Conservation (phyloP, 805 yeast species). For the Ogataea paradorogensis region DNA sequence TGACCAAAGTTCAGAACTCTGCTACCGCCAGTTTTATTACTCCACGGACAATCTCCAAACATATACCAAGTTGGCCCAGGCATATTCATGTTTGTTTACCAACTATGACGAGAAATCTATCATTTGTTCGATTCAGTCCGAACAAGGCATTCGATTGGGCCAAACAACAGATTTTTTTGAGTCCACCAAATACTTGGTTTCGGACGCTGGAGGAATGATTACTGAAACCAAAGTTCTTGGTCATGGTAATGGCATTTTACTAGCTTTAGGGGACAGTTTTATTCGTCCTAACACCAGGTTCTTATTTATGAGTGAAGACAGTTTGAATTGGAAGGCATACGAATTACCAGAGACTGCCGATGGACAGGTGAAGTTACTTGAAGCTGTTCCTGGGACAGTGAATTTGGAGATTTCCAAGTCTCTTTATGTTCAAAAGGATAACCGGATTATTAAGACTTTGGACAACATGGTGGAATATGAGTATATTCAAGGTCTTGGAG, state of each 20-base stretch:
- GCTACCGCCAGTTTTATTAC: slow-evolving; percentile 39
- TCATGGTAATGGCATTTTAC: slow-evolving; percentile 32
- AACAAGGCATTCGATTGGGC: slow-evolving; percentile 37
- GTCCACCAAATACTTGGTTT: slow-evolving; percentile 29
- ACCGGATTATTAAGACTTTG: slow-evolving; percentile 18
- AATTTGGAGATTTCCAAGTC: slow-evolving; percentile 7
- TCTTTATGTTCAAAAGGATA: slow-evolving; percentile 4
- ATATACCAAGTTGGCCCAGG: slow-evolving; percentile 25
- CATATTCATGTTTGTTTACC: slow-evolving; percentile 34
- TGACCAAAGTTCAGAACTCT: slow-evolving; percentile 28
- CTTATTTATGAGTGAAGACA: slow-evolving; percentile 35
- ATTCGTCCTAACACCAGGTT: slow-evolving; percentile 18
- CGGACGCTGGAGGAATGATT: slow-evolving; percentile 32
- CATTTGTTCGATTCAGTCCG: slow-evolving; percentile 44
- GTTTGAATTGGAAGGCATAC: slow-evolving; percentile 33
- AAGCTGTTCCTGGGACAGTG: slow-evolving; percentile 8
- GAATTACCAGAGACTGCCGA: slow-evolving; percentile 28
- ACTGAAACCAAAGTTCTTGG: slow-evolving; percentile 35
- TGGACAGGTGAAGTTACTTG: slow-evolving; percentile 10
- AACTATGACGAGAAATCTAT: slow-evolving; percentile 30
- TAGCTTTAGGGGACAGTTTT: slow-evolving; percentile 35
- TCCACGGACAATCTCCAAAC: slow-evolving; percentile 46
- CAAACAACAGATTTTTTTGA: slow-evolving; percentile 46
- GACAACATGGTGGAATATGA: slow-evolving; percentile 43
- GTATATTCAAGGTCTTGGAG: slow-evolving; percentile 42